A percentile compares a stretch with the other conserved stretches of the same genome.
Conservation (phyloP, 2,329 filamentous ascomycete species). For the Curvularia spicifera region DNA sequence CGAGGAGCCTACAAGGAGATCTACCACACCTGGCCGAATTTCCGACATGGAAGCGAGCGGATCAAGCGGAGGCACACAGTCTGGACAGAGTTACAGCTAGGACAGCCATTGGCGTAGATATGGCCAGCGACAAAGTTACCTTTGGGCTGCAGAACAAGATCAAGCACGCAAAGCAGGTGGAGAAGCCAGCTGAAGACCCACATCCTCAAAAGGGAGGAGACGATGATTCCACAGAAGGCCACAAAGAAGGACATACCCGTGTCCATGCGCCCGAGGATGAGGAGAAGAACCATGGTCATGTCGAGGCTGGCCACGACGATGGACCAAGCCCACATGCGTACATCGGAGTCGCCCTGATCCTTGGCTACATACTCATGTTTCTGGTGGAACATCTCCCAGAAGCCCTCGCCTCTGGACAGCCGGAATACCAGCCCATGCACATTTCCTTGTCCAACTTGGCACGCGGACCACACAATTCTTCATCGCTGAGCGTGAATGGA, state of each 20-base stretch:
- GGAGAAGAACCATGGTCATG: slow-evolving; percentile 54
- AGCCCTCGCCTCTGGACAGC: slow-evolving; percentile 57
- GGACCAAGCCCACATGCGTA: slow-evolving; percentile 66
- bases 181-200: slow-evolving; percentile 28
- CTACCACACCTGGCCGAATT: slow-evolving; percentile 34
- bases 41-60: slow-evolving; percentile 28
- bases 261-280: slow-evolving; percentile 43
- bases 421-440: slow-evolving; percentile 74
- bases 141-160: slow-evolving; percentile 30
- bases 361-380: slow-evolving; percentile 96
- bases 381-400: slow-evolving; percentile 71
- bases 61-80: slow-evolving; percentile 22
- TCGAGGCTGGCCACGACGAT: slow-evolving; percentile 51
- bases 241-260: slow-evolving; percentile 47
- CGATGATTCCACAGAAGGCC: slow-evolving; percentile 49
- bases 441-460: slow-evolving; percentile 87
- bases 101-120: background rate
- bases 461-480: slow-evolving; percentile 54
- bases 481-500: slow-evolving; percentile 44
- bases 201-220: slow-evolving; percentile 47
- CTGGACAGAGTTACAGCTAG: slow-evolving; percentile 20
- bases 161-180: slow-evolving; percentile 35
- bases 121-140: slow-evolving; percentile 29
- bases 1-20: slow-evolving; percentile 36
- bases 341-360: slow-evolving; percentile 83